Evolutionary conservation across 306 rosid species (phyloP).

Genomic region (Ceratonia siliqua): DNA sequence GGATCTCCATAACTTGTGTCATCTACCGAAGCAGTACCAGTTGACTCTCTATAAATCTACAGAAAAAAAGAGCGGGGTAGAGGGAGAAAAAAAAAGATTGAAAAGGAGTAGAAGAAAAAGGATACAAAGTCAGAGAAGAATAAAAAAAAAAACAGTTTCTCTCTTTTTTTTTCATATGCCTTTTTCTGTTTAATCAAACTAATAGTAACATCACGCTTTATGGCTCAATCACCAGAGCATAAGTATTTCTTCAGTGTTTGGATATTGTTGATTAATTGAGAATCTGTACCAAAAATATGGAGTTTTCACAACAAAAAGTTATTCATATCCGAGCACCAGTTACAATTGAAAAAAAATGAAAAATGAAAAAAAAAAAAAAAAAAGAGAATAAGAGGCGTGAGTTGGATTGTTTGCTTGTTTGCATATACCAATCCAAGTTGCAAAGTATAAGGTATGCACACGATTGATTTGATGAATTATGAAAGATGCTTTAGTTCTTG

Average conservation of each 20-base stretch:
- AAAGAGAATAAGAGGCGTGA: too few species aligned
- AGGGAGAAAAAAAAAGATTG: not conserved
- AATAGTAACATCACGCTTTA: not conserved
- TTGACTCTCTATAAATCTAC: slow-evolving; percentile 78
- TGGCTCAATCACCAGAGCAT: not conserved
- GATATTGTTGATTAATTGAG: too few species aligned
- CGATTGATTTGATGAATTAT: too few species aligned
- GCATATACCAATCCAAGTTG: too few species aligned
- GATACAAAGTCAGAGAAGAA: not conserved
- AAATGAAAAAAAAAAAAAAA: too few species aligned
- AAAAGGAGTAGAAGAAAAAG: not conserved
- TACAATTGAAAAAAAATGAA: too few species aligned
- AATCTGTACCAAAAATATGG: too few species aligned
- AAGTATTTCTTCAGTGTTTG: not conserved
- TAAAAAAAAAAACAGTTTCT: not conserved
- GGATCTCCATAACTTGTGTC: slow-evolving; percentile 88
- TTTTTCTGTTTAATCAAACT: not conserved
- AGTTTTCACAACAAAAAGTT: too few species aligned
- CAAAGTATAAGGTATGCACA: too few species aligned
- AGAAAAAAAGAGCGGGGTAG: not conserved
- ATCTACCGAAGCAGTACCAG: slow-evolving; percentile 71
- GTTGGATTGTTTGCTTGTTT: too few species aligned
- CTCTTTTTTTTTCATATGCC: not conserved
- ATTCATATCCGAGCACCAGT: too few species aligned
- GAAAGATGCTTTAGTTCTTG: too few species aligned